Evolutionary conservation across 768 basidiomycete species (phyloP).

Genomic region (Crucibulum laeve): DNA sequence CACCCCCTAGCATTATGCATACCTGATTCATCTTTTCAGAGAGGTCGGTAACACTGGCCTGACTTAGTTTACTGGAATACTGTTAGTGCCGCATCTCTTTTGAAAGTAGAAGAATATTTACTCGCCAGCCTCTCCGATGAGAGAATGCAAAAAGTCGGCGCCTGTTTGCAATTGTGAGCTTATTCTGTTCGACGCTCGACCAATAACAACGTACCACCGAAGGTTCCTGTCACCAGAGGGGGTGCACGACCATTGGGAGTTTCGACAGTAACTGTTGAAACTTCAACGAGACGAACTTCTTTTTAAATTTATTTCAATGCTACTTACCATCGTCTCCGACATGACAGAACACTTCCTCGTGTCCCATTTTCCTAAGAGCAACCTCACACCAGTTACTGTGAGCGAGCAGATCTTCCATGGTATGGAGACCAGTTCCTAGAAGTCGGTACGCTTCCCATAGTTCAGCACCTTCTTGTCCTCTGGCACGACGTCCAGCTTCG

Average conservation of each 20-base stretch:
- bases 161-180: constrained; percentile 13
- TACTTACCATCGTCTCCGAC: constrained; percentile 57
- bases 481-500: constrained; percentile 55
- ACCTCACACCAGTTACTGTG: constrained; percentile 83
- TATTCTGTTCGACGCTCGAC: not conserved
- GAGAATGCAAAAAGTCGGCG: constrained; percentile 62
- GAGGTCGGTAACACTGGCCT: constrained; percentile 58
- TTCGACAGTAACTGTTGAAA: constrained; percentile 35
- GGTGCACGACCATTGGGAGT: constrained; percentile 54
- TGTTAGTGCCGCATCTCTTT: constrained; percentile 1
- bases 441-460: constrained; percentile 68
- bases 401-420: constrained; percentile 71
- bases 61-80: constrained; percentile 44
- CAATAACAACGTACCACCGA: constrained; percentile 36
- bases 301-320: not conserved
- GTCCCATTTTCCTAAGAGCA: constrained; percentile 63
- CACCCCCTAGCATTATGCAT: not conserved
- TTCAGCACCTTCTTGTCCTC: constrained; percentile 48
- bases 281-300: too few species aligned
- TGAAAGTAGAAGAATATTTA: constrained; percentile 19
- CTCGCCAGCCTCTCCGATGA: constrained; percentile 66
- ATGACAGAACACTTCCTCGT: constrained; percentile 72
- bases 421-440: constrained; percentile 64
- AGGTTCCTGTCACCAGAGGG: constrained; percentile 66
- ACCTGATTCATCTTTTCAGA: constrained; percentile 44